Percentiles rank a stretch among this genome's conserved stretches.
phyloP scores from a whole-genome alignment of 495 filamentous ascomycete genomes.

The Penicilliopsis zonata region DNA sequence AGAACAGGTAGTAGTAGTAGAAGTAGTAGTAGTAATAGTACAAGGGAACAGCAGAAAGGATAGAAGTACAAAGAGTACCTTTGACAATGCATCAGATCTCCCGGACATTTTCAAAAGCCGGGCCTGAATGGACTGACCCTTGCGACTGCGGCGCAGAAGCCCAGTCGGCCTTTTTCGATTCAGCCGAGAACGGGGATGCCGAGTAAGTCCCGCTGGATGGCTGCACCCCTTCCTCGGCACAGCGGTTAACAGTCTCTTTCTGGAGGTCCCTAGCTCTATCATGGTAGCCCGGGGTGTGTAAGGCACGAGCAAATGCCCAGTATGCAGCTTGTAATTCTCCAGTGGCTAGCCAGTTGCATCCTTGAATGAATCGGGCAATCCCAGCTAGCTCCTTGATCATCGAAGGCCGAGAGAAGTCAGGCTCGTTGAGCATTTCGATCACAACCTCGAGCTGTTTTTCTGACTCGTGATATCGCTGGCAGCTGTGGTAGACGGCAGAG shows the following conservation, averaged over 20 bases:
- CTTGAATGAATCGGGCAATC: conserved; percentile 9
- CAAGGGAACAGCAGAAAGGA: too few relatives aligned
- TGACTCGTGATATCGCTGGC: conserved; percentile 5
- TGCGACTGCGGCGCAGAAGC: too few relatives aligned
- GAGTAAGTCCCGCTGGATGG: too few relatives aligned
- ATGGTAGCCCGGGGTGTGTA: conserved; percentile 8
- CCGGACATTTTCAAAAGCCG: too few relatives aligned
- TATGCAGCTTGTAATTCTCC: conserved; percentile 7
- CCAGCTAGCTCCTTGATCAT: conserved; percentile 1
- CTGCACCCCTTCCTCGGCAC: conserved; percentile 3
- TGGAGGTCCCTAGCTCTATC: conserved; percentile 7
- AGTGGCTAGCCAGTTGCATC: conserved; percentile 6
- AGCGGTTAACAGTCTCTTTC: conserved; percentile 4
- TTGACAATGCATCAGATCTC: too few relatives aligned
- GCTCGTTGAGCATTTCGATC: background rate
- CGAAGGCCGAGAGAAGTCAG: background rate
- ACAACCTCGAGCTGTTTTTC: conserved; percentile 3
- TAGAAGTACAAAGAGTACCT: too few relatives aligned
- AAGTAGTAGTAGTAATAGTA: too few relatives aligned
- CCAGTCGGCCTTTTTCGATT: too few relatives aligned
- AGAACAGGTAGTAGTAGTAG: too few relatives aligned
- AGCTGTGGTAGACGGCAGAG: conserved; percentile 6
- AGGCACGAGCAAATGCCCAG: conserved; percentile 5
- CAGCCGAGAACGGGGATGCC: too few relatives aligned
- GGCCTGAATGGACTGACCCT: too few relatives aligned